Conservation (phyloP, 129 eudicot genomes). For the Helianthus annuus region HanXRQr2.0-SUNRISE NC_035449.2:61142073-61142572, state of each 20-base stretch:
- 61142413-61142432: conserved; percentile 13
- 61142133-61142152: not conserved
- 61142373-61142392: not conserved
- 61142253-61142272: no score
- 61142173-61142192: not conserved
- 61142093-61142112: not conserved
- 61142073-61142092: not conserved
- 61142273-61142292: no score
- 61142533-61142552: conserved; percentile 43
- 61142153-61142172: no score
- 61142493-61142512: conserved; percentile 13
- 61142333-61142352: conserved; percentile 14
- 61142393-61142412: conserved; percentile 19
- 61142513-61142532: conserved; percentile 17
- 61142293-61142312: not conserved
- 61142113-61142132: conserved; percentile 6
- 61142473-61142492: not conserved
- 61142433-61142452: conserved; percentile 23
- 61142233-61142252: no score
- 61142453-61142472: conserved; percentile 6
- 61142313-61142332: not conserved
- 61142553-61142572: conserved; percentile 25
- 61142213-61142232: no score
- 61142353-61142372: not conserved
- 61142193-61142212: no score